Percentiles rank a stretch among this genome's conserved stretches.
Conservation (phyloP, 306 rosid genomes). For the Mucuna pruriens region DNA sequence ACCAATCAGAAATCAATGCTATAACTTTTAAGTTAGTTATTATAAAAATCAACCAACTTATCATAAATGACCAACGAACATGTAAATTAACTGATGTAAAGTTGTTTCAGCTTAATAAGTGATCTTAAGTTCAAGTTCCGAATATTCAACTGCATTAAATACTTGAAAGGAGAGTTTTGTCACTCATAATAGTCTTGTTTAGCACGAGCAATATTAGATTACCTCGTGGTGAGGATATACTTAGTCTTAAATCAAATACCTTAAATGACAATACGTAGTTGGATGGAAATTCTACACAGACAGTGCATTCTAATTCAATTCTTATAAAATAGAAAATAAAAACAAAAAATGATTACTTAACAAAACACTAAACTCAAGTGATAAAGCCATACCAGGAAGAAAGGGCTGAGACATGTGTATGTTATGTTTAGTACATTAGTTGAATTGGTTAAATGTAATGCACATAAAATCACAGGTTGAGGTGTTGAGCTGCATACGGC, state of each 20-base stretch:
- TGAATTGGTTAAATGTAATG: constrained; percentile 16
- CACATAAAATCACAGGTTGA: constrained; percentile 73
- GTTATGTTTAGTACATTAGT: not conserved
- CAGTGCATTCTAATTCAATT: too few relatives aligned
- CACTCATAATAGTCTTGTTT: too few relatives aligned
- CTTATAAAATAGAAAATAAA: too few relatives aligned
- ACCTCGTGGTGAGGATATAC: too few relatives aligned
- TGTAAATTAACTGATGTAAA: too few relatives aligned
- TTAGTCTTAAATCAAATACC: too few relatives aligned
- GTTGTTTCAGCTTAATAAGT: too few relatives aligned
- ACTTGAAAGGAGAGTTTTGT: too few relatives aligned
- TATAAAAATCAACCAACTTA: not conserved
- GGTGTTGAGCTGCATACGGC: constrained; percentile 87
- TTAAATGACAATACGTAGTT: not conserved
- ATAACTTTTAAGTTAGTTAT: not conserved
- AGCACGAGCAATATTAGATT: too few relatives aligned
- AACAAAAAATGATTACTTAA: not conserved
- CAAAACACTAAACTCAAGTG: not conserved
- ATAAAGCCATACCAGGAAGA: not conserved
- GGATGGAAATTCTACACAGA: not conserved
- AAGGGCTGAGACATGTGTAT: not conserved
- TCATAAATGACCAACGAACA: too few relatives aligned
- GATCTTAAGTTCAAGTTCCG: too few relatives aligned
- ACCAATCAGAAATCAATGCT: not conserved
- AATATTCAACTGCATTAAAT: too few relatives aligned